phyloP scores from a whole-genome alignment of 352 stramenopile genomes.

The Elongisporangium anandrum region DNA sequence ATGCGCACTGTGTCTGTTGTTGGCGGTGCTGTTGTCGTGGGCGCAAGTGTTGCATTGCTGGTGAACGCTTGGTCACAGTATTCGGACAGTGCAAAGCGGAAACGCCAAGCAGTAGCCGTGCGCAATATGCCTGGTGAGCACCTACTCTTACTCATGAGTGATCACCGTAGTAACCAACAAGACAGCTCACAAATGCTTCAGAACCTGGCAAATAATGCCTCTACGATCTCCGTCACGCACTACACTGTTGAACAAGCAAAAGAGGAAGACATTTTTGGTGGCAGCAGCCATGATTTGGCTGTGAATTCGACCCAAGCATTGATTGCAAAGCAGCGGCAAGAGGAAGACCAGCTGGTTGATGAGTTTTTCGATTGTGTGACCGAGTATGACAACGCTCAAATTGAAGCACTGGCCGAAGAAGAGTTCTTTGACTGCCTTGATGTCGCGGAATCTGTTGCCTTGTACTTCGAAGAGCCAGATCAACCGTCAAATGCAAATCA shows the following conservation, averaged over 20 bases:
- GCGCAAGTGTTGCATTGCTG: constrained; percentile 70
- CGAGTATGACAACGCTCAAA: constrained; percentile 43
- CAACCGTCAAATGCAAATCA: not conserved
- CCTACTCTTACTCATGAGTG: constrained; percentile 67
- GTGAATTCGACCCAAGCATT: constrained; percentile 17
- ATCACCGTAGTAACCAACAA: constrained; percentile 32
- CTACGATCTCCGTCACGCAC: constrained; percentile 5
- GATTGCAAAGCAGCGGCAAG: constrained; percentile 21
- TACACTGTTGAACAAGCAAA: constrained; percentile 9
- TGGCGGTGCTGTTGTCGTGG: constrained; percentile 72
- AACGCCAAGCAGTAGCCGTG: constrained; percentile 62
- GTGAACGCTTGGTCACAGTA: constrained; percentile 82
- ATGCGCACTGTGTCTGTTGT: constrained; percentile 61
- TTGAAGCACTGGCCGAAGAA: constrained; percentile 74
- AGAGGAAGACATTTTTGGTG: constrained; percentile 9
- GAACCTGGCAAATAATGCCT: constrained; percentile 14
- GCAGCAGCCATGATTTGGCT: constrained; percentile 7
- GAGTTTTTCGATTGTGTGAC: constrained; percentile 81
- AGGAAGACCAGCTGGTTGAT: constrained; percentile 64
- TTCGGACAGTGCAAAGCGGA: constrained; percentile 59
- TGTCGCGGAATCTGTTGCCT: constrained; percentile 47
- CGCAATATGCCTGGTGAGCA: constrained; percentile 70
- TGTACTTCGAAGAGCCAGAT: constrained; percentile 26
- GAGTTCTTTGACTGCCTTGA: constrained; percentile 85
- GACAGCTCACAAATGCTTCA: constrained; percentile 22